Percentiles rank a stretch among this genome's conserved stretches.
phyloP scores from a whole-genome alignment of 768 basidiomycete species.

The Lactarius deliciosus region DNA sequence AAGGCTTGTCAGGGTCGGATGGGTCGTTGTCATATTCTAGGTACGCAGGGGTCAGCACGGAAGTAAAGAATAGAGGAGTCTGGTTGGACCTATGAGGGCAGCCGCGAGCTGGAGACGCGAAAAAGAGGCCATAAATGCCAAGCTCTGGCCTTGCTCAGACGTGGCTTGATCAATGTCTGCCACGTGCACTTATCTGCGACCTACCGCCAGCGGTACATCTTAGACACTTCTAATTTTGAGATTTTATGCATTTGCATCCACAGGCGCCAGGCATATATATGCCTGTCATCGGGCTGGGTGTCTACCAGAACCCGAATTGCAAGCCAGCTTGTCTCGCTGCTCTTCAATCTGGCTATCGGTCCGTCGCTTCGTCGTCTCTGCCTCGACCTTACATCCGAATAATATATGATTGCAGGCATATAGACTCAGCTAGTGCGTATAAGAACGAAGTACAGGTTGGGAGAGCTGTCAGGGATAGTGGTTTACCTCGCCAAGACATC shows the following conservation, averaged over 20 bases:
- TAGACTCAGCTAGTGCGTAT: conserved; percentile 74
- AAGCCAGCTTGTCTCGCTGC: conserved; percentile 58
- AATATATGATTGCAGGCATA: conserved; percentile 47
- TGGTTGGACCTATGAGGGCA: conserved; percentile 69
- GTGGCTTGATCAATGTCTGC: conserved; percentile 5
- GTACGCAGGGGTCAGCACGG: conserved; percentile 7
- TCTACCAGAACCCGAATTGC: conserved; percentile 64
- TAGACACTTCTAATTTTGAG: conserved; percentile 5
- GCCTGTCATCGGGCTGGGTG: conserved; percentile 67
- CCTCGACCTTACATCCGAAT: too few relatives aligned
- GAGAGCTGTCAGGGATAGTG: conserved; percentile 55
- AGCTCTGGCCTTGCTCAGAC: not conserved
- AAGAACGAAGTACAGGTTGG: conserved; percentile 64
- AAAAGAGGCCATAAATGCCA: conserved; percentile 47
- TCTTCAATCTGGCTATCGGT: conserved; percentile 66
- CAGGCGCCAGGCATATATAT: conserved; percentile 50
- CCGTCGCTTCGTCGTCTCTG: conserved; percentile 7
- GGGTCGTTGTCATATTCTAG: conserved; percentile 90
- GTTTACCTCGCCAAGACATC: conserved; percentile 54
- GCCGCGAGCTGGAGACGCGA: conserved; percentile 87
- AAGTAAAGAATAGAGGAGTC: conserved; percentile 5
- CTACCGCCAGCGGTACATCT: conserved; percentile 37
- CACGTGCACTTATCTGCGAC: conserved; percentile 18
- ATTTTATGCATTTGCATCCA: too few relatives aligned
- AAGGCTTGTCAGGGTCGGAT: conserved; percentile 58